phyloP scores from a whole-genome alignment of 345 rosid genomes.

The Sonneratia caseolaris region DNA sequence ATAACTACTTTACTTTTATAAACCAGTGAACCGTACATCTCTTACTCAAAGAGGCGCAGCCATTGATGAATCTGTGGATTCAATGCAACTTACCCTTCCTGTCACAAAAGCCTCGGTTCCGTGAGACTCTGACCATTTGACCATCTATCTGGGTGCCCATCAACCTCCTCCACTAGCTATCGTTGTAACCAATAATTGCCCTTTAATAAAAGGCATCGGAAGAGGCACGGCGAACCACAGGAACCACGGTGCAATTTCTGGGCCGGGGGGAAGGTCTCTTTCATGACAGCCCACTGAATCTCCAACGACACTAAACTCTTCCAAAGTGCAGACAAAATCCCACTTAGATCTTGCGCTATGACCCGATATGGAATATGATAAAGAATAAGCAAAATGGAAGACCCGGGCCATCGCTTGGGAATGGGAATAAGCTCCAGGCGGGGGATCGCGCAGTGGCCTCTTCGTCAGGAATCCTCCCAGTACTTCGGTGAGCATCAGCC shows the following conservation, averaged over 20 bases:
- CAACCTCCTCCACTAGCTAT: not conserved
- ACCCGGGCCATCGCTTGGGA: no score
- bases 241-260: not conserved
- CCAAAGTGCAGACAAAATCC: no score
- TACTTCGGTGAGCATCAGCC: no score
- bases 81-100: not conserved
- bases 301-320: not conserved
- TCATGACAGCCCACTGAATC: not conserved
- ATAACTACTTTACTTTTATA: no score
- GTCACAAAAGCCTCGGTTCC: not conserved
- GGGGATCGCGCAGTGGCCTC: no score
- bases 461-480: no score
- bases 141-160: not conserved
- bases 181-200: not conserved
- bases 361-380: not conserved
- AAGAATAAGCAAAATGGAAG: not conserved
- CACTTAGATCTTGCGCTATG: not conserved
- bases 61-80: not conserved
- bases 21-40: no score
- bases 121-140: not conserved
- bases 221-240: not conserved
- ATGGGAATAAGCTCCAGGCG: no score
- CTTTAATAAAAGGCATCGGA: not conserved
- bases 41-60: no score
- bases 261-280: not conserved